Base-by-base conservation (phyloP, 495 filamentous ascomycete genomes). In the Parachaetomium inaequale region DNA sequence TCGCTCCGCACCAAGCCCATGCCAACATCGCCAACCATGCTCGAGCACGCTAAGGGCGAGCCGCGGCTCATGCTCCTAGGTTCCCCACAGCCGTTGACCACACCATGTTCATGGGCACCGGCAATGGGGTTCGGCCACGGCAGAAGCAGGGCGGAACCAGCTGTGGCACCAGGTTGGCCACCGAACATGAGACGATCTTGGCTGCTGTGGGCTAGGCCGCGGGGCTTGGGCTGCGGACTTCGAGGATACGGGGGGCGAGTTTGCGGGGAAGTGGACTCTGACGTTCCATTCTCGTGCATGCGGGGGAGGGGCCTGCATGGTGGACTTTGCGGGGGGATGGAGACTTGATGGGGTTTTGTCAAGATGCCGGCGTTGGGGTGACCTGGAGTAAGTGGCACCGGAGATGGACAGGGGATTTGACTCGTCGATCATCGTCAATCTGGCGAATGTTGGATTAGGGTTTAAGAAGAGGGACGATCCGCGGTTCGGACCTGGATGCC, bases 201-300 rank as follows among this genome's bases (percentile, higher is more conserved):
- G 17, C 53, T 25, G 1, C n/a, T 42, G 3, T 25, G 11, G 34
- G 36, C 7, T 42, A 55, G 42, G 19, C 4, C 42, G 42, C 42
- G 42, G 19, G 42, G 4, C 7, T 2, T 46, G 19, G 42, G 6
- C n/a, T 40, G 36, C 36, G n/a, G 3, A 23, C 3, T 17, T 46
- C 17, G 42, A 17, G 42, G 42, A 10, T 46, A n/a, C 42, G 42
- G 42, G 55, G 54, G 55, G 55, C 55, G 40, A 47, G 3, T 46
- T 46, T 46, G 55, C 42, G 55, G 55, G 55, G 55, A 57, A 57
- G 55, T 46, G 55, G 54, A 57, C 10, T 57, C 38, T 11, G 36
- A 7, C 4, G 7, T n/a, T 7, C 15, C 14, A 38, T 31, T 25
- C n/a, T 10, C 7, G 15, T 34, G 19, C 7, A 7, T 55, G 53